Base-by-base conservation (phyloP, 2,329 filamentous ascomycete genomes). In the Ceratocystis colombiana region DNA sequence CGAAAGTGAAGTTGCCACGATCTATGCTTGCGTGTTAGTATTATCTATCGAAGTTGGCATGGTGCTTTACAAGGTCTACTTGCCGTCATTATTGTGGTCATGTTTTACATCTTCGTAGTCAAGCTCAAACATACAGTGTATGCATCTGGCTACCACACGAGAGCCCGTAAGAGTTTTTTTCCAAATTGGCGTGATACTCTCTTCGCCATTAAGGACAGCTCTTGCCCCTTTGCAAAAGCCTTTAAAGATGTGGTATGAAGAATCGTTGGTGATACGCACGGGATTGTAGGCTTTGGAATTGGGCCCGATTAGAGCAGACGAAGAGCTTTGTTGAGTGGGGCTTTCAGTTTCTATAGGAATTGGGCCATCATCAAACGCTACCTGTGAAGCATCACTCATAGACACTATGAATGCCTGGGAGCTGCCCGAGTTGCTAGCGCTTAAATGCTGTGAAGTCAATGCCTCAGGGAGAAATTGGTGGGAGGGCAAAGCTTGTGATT, bases 161-260 rank as follows among this genome's bases (percentile, higher is more conserved):
- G 62, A 79, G 77, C 1, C 78, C 77, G 77, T 55, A 25, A 67
- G 65, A 8, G 68, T 65, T 37, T 80, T 76, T 68, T 80, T 79
- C 70, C 79, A 79, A 2, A 78, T 76, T 69, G 78, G 80, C 70
- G 78, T 80, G 61, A 83, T 76, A 5, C 81, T 81, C 2, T 77
- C 72, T 1, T 77, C 78, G 0, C 82, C 82, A 45, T 75, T 74
- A 33, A 79, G 72, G 1, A 79, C 77, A 17, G 81, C 79, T 61
- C 78, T 78, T 5, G 82, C 82, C 1, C 82, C 82, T 22, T 79
- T 77, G 55, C 82, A 84, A 69, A 84, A 83, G 1, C 81, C 81
- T 65, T 81, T 82, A 46, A 80, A 74, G 8, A 78, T 73, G 62
- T 80, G 78, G 68, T 83, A 83, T 0, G 81, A 83, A 69, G 80